Evolutionary conservation across 2,329 filamentous ascomycete genomes (phyloP).

Genomic region (Trichophyton schoenleinii): DNA sequence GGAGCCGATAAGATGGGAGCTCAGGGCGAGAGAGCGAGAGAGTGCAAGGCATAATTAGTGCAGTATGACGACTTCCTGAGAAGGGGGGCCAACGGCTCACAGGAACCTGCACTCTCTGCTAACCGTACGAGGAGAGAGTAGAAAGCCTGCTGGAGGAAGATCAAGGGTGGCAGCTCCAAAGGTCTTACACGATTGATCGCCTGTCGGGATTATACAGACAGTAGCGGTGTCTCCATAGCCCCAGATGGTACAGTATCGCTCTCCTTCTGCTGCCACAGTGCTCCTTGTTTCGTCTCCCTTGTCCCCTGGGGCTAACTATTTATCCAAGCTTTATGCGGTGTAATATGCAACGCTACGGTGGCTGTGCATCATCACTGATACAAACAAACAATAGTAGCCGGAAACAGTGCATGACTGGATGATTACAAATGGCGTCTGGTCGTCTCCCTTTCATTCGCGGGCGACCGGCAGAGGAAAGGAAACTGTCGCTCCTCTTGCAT

Average conservation of each 20-base stretch:
- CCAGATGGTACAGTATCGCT: not conserved
- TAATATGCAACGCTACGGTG: conserved; percentile 6
- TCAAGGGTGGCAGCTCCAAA: not conserved
- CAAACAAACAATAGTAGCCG: not conserved
- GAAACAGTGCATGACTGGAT: not conserved
- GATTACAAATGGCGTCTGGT: not conserved
- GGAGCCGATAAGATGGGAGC: not conserved
- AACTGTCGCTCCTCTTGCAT: not conserved
- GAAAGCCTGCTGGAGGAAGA: not conserved
- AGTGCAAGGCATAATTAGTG: not conserved
- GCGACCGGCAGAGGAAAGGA: not conserved
- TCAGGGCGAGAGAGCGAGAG: not conserved
- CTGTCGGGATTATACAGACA: not conserved
- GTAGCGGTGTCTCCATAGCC: not conserved
- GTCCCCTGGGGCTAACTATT: not conserved
- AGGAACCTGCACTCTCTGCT: not conserved
- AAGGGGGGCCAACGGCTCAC: not conserved
- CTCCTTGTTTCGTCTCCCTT: not conserved
- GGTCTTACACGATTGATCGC: not conserved
- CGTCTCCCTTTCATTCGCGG: not conserved
- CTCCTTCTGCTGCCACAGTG: not conserved
- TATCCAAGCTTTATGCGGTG: conserved; percentile 7
- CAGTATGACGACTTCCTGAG: not conserved
- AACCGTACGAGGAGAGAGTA: not conserved
- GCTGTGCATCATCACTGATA: not conserved